Percentiles rank a stretch among this genome's conserved stretches.
Evolutionary conservation across 2,329 filamentous ascomycete genomes (phyloP).

Genomic region (Diaporthe humulicola): DNA sequence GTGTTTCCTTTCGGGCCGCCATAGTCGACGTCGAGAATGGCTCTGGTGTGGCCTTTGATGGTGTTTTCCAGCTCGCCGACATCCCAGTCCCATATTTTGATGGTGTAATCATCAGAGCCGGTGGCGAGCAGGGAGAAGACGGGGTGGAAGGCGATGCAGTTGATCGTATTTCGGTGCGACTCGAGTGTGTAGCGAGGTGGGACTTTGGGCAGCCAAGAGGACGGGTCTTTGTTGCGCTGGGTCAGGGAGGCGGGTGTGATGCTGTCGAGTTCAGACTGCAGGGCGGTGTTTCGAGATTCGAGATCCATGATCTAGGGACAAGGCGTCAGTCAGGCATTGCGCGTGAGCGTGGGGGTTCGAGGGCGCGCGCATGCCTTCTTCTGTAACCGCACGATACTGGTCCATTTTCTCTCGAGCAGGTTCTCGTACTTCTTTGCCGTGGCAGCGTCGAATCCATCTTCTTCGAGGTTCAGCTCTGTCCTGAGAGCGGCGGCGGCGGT

Average conservation of each 20-base stretch:
- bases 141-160: conserved; percentile 91
- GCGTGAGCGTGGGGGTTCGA: conserved; percentile 27
- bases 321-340: conserved; percentile 35
- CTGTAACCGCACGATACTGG: conserved; percentile 91
- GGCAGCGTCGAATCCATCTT: conserved; percentile 78
- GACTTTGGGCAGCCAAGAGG: conserved; percentile 85
- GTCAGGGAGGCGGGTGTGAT: conserved; percentile 83
- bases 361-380: conserved; percentile 78
- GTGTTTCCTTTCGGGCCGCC: conserved; percentile 86
- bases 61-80: conserved; percentile 90
- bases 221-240: conserved; percentile 85
- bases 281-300: conserved; percentile 77
- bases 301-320: conserved; percentile 86
- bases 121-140: conserved; percentile 92
- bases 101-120: conserved; percentile 91
- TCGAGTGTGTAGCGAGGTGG: conserved; percentile 86
- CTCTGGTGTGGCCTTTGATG: conserved; percentile 91
- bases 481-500: conserved; percentile 79
- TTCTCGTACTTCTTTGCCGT: conserved; percentile 96
- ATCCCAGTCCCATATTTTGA: conserved; percentile 99
- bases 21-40: conserved; percentile 90
- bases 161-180: conserved; percentile 85
- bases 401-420: conserved; percentile 98
- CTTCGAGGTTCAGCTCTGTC: conserved; percentile 79
- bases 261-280: conserved; percentile 88